Base-by-base conservation (phyloP, 2,329 filamentous ascomycete species). In the Moelleriella libera region DNA sequence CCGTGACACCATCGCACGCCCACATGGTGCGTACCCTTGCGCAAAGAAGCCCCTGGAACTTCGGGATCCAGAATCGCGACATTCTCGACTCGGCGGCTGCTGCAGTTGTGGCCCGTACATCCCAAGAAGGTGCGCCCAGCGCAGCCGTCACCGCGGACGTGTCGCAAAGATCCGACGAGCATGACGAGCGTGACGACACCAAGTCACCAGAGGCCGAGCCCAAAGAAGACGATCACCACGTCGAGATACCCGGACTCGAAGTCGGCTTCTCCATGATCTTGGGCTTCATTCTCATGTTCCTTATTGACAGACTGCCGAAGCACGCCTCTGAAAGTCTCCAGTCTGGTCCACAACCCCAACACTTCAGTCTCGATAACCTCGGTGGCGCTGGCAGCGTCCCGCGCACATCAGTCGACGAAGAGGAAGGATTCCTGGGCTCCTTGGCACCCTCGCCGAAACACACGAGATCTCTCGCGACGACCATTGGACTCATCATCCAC, bases 231-330 rank as follows among this genome's bases (percentile, higher is more conserved):
- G 51, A 54, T 1, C 47, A 55, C 28, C 54, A 62, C 43, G 43
- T 50, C 7, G 67, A 71, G 43, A 64, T 78, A 70, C 76, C 88
- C 63, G 72, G 76, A 0, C 80, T 82, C 53, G 92, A 86, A 66
- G 85, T 98, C 49, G 92, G 92, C 5, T 73, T 97, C 47, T 87
- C 89, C 2, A 71, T 98, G 46, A 80, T 94, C 48, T 69, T 86
- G 12, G 92, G 92, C 10, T 98, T 97, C 64, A 80, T 95, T 49
- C 75, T 96, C 53, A 98, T 98, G 92, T 97, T 95, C 60, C 76
- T 98, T 28, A 84, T 98, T 58, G 90, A 98, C 65, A 82, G 86
- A 46, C 67, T 94, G 7, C 88, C 88, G 6, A 79, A 80, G 41
- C 84, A 88, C 60, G 79, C 82, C 5, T 75, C 76, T 1, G 74